Base-by-base conservation (phyloP, 176 grass and related monocot genomes). In the Cymbopogon citratus region DNA sequence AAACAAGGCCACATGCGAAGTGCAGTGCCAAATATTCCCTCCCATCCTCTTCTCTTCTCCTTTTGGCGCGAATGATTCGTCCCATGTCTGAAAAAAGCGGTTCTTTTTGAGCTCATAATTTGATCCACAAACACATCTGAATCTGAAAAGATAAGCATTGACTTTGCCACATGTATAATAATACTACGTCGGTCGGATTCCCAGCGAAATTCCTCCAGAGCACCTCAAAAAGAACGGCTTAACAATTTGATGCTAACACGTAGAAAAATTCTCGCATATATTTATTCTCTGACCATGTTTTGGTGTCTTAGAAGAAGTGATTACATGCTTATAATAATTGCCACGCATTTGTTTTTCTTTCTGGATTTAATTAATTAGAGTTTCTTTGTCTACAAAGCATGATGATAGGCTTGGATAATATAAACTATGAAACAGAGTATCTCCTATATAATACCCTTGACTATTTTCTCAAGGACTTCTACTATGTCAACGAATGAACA, bases 61-160 rank as follows among this genome's bases (percentile, higher is more conserved):
- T 2, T 54, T 66, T 1, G 14, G 14, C 0, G 44, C 15, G 73
- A 78, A 82, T 60, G n/a, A 82, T 82, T 39, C 27, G 69, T 49
- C 63, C 7, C 57, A 72, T 66, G 65, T 45, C 56, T 81, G 72
- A 44, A 81, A 81, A 81, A 81, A 62, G 68, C 36, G 21, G 5
- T 2, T 49, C 41, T 21, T 70, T 70, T 63, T 4, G 2, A 9
- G 76, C 51, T 29, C 48, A 76, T 67, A 75, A 39, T 71, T 81
- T 0, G 41, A 54, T 89, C 56, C 71, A 85, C 52, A 1, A 13
- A 46, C 43, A 64, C 77, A n/a, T n/a, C n/a, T n/a, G n/a, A n/a
- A 76, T 76, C 71, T 81, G 54, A 68, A 65, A 81, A 41, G 81
- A 74, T 72, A 63, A 71, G 67, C 84, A 80, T 51, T 54, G 84